Conservation (phyloP, 306 rosid species). For the Cucumis melo region DNA sequence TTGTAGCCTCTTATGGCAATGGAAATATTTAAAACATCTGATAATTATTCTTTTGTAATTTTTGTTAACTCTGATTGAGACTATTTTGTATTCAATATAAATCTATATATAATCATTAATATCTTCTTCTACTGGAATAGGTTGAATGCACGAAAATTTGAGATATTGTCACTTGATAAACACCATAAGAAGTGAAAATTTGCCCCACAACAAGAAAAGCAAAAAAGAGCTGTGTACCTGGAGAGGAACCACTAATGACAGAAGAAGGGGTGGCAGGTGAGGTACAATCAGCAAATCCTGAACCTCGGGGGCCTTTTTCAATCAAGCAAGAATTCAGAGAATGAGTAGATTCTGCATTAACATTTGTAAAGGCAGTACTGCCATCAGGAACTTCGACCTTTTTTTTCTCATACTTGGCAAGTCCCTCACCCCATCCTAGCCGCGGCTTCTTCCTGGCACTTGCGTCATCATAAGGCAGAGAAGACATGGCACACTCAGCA, state of each 20-base stretch:
- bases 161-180: background rate
- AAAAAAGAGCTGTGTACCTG: slow-evolving; percentile 32
- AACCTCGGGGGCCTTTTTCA: slow-evolving; percentile 57
- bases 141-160: background rate
- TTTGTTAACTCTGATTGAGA: background rate
- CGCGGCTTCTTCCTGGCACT: slow-evolving; percentile 79
- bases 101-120: background rate
- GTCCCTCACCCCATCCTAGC: slow-evolving; percentile 96
- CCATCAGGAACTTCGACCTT: slow-evolving; percentile 74
- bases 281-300: slow-evolving; percentile 54
- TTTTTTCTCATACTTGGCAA: slow-evolving; percentile 97
- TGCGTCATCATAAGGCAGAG: slow-evolving; percentile 57
- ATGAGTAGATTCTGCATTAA: slow-evolving; percentile 32
- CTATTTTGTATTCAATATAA: background rate
- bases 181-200: background rate
- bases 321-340: slow-evolving; percentile 32
- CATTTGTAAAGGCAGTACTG: slow-evolving; percentile 15
- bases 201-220: background rate
- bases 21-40: background rate
- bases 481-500: slow-evolving; percentile 50
- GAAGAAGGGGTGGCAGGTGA: slow-evolving; percentile 97
- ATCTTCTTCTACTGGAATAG: background rate
- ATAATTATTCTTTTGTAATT: background rate
- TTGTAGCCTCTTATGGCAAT: background rate
- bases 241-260: slow-evolving; percentile 88